Percentiles rank a stretch among this genome's conserved stretches.
phyloP scores from a whole-genome alignment of 305 asterid species.

The Fraxinus sp. region DNA sequence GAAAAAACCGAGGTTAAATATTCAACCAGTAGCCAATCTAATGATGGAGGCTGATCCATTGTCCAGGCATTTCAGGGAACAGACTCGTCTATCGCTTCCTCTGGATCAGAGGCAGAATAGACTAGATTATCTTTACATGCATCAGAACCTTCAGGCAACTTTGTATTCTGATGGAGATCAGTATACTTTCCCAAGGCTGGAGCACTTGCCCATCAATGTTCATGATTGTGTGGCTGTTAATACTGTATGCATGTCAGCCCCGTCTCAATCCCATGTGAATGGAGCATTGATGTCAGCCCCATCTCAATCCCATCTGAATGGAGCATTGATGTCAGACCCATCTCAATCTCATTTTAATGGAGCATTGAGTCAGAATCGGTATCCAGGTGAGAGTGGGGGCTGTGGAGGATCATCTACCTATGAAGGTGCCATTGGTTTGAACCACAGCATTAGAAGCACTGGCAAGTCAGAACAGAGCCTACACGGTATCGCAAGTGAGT shows the following conservation, averaged over 20 bases:
- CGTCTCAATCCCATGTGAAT: conserved; percentile 31
- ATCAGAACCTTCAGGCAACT: conserved; percentile 48
- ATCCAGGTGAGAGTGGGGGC: conserved; percentile 44
- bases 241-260: conserved; percentile 9
- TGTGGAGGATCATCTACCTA: conserved; percentile 25
- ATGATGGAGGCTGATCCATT: conserved; percentile 53
- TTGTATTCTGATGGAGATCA: conserved; percentile 49
- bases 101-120: conserved; percentile 62
- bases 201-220: conserved; percentile 39
- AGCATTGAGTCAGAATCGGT: conserved; percentile 50
- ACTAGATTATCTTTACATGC: conserved; percentile 49
- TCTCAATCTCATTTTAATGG: conserved; percentile 29
- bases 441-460: too few species aligned
- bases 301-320: conserved; percentile 28
- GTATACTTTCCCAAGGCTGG: conserved; percentile 47
- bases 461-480: conserved; percentile 62
- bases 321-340: neutral
- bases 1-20: conserved; percentile 49
- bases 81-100: conserved; percentile 45
- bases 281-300: neutral
- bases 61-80: conserved; percentile 54
- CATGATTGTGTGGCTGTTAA: conserved; percentile 44
- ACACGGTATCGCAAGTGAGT: conserved; percentile 71
- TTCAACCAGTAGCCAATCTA: conserved; percentile 46
- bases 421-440: too few species aligned